phyloP scores from a whole-genome alignment of 2,329 filamentous ascomycete species.

The Monosporascus sp. region DNA sequence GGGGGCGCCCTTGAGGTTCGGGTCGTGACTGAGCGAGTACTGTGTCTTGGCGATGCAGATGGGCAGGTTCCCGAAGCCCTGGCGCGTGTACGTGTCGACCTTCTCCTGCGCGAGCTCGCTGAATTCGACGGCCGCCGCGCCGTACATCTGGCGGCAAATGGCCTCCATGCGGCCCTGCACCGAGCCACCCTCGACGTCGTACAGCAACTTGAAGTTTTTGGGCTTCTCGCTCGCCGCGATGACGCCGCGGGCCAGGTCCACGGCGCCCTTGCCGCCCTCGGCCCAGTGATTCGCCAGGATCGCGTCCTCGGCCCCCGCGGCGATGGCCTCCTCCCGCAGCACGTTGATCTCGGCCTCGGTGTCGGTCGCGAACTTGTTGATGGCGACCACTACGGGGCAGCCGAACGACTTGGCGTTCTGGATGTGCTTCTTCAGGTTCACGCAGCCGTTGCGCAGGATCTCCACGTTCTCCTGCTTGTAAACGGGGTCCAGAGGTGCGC shows the following conservation, averaged over 20 bases:
- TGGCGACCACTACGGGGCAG: constrained; percentile 89
- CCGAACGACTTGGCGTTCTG: constrained; percentile 84
- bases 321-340: constrained; percentile 83
- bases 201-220: constrained; percentile 84
- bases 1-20: constrained; percentile 88
- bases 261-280: constrained; percentile 82
- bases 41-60: constrained; percentile 99
- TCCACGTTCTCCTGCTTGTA: constrained; percentile 95
- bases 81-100: constrained; percentile 87
- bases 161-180: constrained; percentile 86
- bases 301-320: constrained; percentile 89
- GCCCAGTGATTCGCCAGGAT: constrained; percentile 96
- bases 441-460: constrained; percentile 79
- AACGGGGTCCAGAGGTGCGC: constrained; percentile 75
- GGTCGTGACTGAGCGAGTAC: constrained; percentile 92
- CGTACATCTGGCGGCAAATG: constrained; percentile 93
- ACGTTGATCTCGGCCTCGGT: constrained; percentile 87
- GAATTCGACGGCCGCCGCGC: constrained; percentile 83
- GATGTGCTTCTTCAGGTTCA: constrained; percentile 95
- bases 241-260: constrained; percentile 83
- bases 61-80: constrained; percentile 87
- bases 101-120: constrained; percentile 93
- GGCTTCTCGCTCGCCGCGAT: constrained; percentile 77
- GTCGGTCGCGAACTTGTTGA: constrained; percentile 95
- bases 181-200: constrained; percentile 64